Evolutionary conservation across 306 rosid genomes (phyloP).

Genomic region (Lathyrus aphaca): DNA sequence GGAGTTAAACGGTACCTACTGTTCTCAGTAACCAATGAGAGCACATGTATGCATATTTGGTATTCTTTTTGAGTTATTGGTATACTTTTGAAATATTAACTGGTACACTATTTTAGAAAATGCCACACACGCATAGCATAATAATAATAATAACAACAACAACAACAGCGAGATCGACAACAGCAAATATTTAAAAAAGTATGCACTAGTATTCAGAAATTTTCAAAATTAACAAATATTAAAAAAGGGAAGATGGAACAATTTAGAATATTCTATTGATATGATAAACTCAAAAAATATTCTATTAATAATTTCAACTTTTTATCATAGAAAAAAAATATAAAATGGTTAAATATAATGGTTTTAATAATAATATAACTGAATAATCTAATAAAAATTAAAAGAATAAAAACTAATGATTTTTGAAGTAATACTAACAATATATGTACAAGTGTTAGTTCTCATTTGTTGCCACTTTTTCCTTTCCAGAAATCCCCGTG

Average conservation of each 20-base stretch:
- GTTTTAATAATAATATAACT: not conserved
- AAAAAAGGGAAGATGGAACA: not conserved
- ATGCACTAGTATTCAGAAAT: not conserved
- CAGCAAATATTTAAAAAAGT: not conserved
- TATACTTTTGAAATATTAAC: not conserved
- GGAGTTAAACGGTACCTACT: not conserved
- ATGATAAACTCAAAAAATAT: not conserved
- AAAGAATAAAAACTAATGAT: not conserved
- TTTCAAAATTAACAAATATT: not conserved
- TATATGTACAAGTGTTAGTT: constrained; percentile 1
- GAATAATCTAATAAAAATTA: not conserved
- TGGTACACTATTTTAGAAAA: not conserved
- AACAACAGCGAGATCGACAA: not conserved
- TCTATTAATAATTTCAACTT: not conserved
- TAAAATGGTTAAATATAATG: not conserved
- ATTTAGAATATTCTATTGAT: not conserved
- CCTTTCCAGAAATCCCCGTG: not conserved
- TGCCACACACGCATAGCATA: not conserved
- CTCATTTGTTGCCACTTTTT: not conserved
- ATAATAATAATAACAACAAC: not conserved
- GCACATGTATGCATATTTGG: not conserved
- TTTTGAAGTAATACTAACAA: not conserved
- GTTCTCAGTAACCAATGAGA: not conserved
- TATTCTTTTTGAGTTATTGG: not conserved
- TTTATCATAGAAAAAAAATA: not conserved